phyloP scores from a whole-genome alignment of 2,329 filamentous ascomycete genomes.

The Diaporthe humulicola region DNA sequence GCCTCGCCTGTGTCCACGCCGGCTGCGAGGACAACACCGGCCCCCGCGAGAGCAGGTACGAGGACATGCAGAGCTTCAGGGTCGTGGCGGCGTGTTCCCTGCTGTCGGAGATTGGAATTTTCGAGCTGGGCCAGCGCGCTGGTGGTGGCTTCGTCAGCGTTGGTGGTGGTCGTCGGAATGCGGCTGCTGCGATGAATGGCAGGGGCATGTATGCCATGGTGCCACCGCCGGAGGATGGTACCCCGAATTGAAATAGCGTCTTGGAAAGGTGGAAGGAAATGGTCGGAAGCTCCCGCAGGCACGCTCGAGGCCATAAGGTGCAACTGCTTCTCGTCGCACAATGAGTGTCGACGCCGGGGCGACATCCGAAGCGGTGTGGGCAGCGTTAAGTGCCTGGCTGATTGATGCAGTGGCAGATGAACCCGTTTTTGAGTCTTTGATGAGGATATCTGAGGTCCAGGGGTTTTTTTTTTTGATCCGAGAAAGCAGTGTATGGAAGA shows the following conservation, averaged over 20 bases:
- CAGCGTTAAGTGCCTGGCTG: too few relatives aligned
- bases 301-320: too few relatives aligned
- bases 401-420: too few relatives aligned
- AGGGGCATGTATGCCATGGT: not conserved
- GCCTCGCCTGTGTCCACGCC: constrained; percentile 47
- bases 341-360: too few relatives aligned
- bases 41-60: constrained; percentile 11
- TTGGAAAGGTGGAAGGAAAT: too few relatives aligned
- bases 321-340: too few relatives aligned
- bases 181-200: not conserved
- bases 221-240: not conserved
- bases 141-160: constrained; percentile 20
- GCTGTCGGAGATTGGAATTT: constrained; percentile 45
- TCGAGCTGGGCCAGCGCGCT: constrained; percentile 19
- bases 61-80: constrained; percentile 48
- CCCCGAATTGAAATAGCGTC: not conserved
- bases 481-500: too few relatives aligned
- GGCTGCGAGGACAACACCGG: constrained; percentile 36
- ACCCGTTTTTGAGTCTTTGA: not conserved
- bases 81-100: constrained; percentile 49
- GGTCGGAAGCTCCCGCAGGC: not conserved
- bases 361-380: not conserved
- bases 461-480: too few relatives aligned
- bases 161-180: not conserved
- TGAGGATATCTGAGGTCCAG: not conserved